Base-by-base conservation (phyloP, 163 green algal genomes). In the Coccomyxa subellipsoidea region DNA sequence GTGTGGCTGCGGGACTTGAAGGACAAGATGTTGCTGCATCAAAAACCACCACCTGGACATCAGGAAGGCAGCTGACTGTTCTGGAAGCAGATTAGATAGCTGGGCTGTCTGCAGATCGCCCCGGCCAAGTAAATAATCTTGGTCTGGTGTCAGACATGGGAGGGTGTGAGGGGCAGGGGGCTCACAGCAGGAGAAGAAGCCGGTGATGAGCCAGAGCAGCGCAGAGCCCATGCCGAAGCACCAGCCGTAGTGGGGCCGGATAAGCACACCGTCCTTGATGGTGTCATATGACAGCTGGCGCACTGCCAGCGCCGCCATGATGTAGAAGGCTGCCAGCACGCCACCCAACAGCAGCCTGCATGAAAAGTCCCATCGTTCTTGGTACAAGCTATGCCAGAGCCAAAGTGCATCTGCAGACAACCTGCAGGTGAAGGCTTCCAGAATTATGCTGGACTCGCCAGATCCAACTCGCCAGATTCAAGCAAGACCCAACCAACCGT, bases 281-380 rank as follows among this genome's bases (percentile, higher is more conserved):
- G 66, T n/a, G 66, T 73, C 7, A 34, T 34, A 36, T 18, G 66
- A 36, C 66, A 73, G 29, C 31, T 77, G 15, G 70, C 70, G 70
- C 31, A 77, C 5, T n/a, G 34, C 32, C 8, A 77, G 70, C 32
- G 70, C 21, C n/a, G 31, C 70, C 70, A 77, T 31, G 10, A 77
- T 23, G 34, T 77, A 77, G 70, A 47, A 77, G 18, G 32, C 70
- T 39, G 70, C 70, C 70, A 77, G 32, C 21, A 77, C 32, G 70
- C 32, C 32, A 39, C 32, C 70, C n/a, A 77, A 31, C 70, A 77
- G 70, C 8, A 77, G 31, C 70, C 70, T 77, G 21, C 32, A 77
- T 10, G 70, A 4, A 27, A 31, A 77, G 2, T 73, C 8, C 10
- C 66, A 73, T 1, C 66, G 7, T 8, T 35, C 21, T 4, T 73